phyloP scores from a whole-genome alignment of 2,329 filamentous ascomycete genomes.

The Fusarium napiforme region DNA sequence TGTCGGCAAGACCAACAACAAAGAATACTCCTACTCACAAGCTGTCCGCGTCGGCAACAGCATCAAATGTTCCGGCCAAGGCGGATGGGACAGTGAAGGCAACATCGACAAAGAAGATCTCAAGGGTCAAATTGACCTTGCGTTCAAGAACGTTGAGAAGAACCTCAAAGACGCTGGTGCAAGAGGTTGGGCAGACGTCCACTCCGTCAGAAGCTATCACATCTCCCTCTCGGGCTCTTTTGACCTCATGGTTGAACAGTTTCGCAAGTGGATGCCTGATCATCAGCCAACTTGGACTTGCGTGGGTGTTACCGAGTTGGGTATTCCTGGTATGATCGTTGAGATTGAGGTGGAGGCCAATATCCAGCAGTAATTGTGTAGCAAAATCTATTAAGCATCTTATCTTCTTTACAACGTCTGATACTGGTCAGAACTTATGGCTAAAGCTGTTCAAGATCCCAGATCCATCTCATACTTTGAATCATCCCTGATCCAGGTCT shows the following conservation, averaged over 20 bases:
- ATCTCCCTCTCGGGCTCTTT: conserved; percentile 54
- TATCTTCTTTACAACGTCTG: background rate
- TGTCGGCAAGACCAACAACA: conserved; percentile 42
- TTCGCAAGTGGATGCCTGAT: conserved; percentile 62
- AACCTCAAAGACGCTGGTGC: conserved; percentile 63
- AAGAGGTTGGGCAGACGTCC: conserved; percentile 67
- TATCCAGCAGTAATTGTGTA: conserved; percentile 1
- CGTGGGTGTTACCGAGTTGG: conserved; percentile 62
- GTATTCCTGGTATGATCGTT: conserved; percentile 62
- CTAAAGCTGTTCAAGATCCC: background rate
- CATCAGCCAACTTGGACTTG: conserved; percentile 66
- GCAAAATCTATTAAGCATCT: background rate
- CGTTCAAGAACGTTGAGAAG: conserved; percentile 67
- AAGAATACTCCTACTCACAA: conserved; percentile 40
- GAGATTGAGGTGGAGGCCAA: conserved; percentile 68
- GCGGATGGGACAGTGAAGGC: conserved; percentile 37
- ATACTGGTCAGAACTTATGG: background rate
- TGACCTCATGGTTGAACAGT: conserved; percentile 57
- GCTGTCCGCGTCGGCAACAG: conserved; percentile 36
- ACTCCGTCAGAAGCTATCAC: conserved; percentile 58
- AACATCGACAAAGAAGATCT: conserved; percentile 49
- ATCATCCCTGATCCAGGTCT: background rate
- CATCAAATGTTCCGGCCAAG: conserved; percentile 40
- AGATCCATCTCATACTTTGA: background rate
- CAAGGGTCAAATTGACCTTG: conserved; percentile 60